phyloP scores from a whole-genome alignment of 2,329 filamentous ascomycete species.

The Xenoacremonium recifei region DNA sequence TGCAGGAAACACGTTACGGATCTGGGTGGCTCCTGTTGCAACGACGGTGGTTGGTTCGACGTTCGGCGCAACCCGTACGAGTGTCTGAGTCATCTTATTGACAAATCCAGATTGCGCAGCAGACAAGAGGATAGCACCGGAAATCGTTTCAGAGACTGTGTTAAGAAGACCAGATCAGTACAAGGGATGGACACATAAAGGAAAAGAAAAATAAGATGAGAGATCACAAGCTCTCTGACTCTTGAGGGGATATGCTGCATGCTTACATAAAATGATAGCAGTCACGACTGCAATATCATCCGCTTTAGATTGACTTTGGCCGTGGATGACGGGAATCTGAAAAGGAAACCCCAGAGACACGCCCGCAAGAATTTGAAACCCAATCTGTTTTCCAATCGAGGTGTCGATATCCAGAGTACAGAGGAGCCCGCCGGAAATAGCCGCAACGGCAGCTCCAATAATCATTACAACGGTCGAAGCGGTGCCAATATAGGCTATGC shows the following conservation, averaged over 20 bases:
- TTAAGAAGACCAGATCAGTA: not conserved
- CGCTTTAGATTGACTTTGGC: not conserved
- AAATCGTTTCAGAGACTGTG: slow-evolving; percentile 37
- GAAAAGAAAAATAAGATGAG: no score
- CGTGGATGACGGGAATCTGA: not conserved
- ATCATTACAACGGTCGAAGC: not conserved
- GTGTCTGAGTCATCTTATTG: slow-evolving; percentile 29
- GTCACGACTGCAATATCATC: not conserved
- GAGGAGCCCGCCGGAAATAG: not conserved
- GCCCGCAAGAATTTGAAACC: not conserved
- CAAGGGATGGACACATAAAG: no score
- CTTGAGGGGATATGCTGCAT: slow-evolving; percentile 8
- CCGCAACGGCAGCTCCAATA: not conserved
- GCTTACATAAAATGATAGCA: slow-evolving; percentile 3
- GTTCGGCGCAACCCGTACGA: slow-evolving; percentile 23
- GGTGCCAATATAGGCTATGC: not conserved
- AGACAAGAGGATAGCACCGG: slow-evolving; percentile 41
- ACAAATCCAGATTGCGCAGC: slow-evolving; percentile 37
- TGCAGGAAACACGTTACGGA: slow-evolving; percentile 44
- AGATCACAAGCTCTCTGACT: no score
- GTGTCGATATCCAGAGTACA: not conserved
- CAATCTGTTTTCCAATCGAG: not conserved
- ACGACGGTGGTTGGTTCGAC: slow-evolving; percentile 29
- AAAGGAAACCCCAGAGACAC: not conserved
- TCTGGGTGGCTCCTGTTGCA: slow-evolving; percentile 42